These are phyloP conservation scores for Lunularia cruciata DNA, from an alignment of 225 moss, liverwort and hornwort species.

Conservation along the genomic window DNA sequence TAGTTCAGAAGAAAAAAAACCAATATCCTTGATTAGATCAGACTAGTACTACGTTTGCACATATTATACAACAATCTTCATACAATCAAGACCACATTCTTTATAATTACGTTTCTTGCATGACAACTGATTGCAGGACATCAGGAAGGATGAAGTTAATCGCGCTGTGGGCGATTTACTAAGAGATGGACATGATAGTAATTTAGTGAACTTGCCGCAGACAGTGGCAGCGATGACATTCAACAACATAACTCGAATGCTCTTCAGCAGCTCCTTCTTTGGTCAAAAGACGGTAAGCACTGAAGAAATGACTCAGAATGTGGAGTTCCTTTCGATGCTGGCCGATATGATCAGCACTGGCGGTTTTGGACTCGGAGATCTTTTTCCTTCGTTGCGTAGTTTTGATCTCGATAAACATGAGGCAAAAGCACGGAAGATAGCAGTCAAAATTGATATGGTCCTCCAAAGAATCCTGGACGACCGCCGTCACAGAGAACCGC, in stretches of 20 bases:
- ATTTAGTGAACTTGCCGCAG: too few species aligned
- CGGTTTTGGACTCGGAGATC: not conserved
- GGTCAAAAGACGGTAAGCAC: not conserved
- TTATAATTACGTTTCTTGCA: too few species aligned
- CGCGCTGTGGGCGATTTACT: too few species aligned
- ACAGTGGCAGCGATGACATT: constrained; percentile 42
- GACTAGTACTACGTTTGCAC: too few species aligned
- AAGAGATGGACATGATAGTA: too few species aligned
- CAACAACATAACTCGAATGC: constrained; percentile 54
- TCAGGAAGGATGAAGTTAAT: too few species aligned
- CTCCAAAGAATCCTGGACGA: not conserved
- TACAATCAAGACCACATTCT: too few species aligned
- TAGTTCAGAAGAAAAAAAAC: too few species aligned
- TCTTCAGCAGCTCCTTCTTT: not conserved
- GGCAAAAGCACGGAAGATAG: not conserved
- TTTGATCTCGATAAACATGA: not conserved
- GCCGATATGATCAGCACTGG: not conserved
- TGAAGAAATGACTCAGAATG: not conserved
- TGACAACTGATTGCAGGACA: too few species aligned
- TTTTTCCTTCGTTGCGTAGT: not conserved
- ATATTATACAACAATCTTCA: too few species aligned
- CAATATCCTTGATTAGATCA: too few species aligned
- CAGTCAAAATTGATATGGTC: not conserved
- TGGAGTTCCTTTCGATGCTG: too few species aligned
- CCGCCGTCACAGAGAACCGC: not conserved